These are phyloP conservation scores for Pinus tabuliformis DNA, from an alignment of 75 land plant genomes.

Conservation along the genomic window DNA sequence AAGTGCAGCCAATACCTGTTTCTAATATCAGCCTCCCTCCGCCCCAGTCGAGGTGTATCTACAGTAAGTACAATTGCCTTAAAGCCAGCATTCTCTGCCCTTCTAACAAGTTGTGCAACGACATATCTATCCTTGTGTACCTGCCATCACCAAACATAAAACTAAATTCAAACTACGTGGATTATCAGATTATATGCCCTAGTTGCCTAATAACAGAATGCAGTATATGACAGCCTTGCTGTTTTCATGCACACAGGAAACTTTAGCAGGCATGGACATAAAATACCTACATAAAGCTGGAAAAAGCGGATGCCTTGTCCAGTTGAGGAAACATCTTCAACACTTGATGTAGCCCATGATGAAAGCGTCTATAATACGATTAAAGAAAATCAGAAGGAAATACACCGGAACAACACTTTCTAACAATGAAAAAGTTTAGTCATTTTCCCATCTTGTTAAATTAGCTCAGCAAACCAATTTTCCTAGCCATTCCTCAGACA, in stretches of 20 bases:
- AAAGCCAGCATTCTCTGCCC: conserved; percentile 91
- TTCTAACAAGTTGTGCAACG: conserved; percentile 83
- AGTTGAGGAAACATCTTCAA: conserved; percentile 86
- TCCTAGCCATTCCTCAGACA: no score
- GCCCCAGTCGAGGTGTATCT: conserved; percentile 84
- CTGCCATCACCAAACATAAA: conserved; percentile 21
- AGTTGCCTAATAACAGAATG: background rate
- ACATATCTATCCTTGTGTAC: conserved; percentile 85
- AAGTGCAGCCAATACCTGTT: conserved; percentile 53
- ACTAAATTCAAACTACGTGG: background rate
- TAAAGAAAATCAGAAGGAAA: no score
- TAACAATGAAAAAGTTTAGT: no score
- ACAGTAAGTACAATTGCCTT: conserved; percentile 91
- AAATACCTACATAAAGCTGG: conserved; percentile 73
- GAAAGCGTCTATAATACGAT: conserved; percentile 63
- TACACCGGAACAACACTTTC: no score
- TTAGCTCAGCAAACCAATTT: no score
- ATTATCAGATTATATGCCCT: background rate
- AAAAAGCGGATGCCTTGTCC: conserved; percentile 89
- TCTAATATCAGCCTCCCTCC: conserved; percentile 88
- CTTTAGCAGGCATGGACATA: background rate
- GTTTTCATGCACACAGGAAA: no score
- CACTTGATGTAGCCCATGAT: conserved; percentile 83
- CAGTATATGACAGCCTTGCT: background rate
- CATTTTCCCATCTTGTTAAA: no score